Evolutionary conservation across 306 rosid genomes (phyloP).

Genomic region (Castanea crenata): DNA sequence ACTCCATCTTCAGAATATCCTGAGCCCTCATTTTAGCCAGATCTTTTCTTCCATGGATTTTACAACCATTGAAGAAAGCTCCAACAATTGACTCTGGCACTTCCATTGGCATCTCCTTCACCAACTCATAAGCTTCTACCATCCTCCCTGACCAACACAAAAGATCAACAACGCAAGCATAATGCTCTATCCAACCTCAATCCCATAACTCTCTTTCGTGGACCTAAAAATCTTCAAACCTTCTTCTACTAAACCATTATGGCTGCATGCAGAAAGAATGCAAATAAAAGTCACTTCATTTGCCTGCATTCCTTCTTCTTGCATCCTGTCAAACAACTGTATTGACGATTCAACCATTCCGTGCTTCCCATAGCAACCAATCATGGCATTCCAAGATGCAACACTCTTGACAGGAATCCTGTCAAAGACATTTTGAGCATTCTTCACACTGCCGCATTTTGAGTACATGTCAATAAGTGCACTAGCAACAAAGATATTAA

Average conservation of each 20-base stretch:
- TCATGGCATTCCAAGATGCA: slow-evolving; percentile 67
- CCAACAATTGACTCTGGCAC: slow-evolving; percentile 55
- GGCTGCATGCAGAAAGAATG: slow-evolving; percentile 72
- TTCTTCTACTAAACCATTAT: slow-evolving; percentile 50
- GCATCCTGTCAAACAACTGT: slow-evolving; percentile 43
- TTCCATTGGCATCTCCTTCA: slow-evolving; percentile 36
- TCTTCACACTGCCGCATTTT: slow-evolving; percentile 46
- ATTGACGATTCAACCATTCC: slow-evolving; percentile 55
- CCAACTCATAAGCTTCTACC: slow-evolving; percentile 57
- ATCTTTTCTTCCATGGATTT: slow-evolving; percentile 65
- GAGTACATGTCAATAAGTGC: slow-evolving; percentile 71
- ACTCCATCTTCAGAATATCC: slow-evolving; percentile 38
- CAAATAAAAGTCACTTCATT: slow-evolving; percentile 58
- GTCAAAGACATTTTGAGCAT: slow-evolving; percentile 49
- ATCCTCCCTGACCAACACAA: slow-evolving; percentile 66
- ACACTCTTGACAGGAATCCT: slow-evolving; percentile 34
- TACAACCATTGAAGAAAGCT: slow-evolving; percentile 66
- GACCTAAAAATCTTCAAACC: slow-evolving; percentile 52
- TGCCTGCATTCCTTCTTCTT: slow-evolving; percentile 42
- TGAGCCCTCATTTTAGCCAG: slow-evolving; percentile 49
- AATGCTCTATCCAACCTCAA: slow-evolving; percentile 44
- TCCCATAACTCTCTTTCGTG: slow-evolving; percentile 44
- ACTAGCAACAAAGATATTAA: slow-evolving; percentile 49
- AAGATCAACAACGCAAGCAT: slow-evolving; percentile 62
- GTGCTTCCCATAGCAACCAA: slow-evolving; percentile 66